These are phyloP conservation scores for Sclerotinia spermophila DNA, from an alignment of 2,329 filamentous ascomycete genomes.

Conservation along the genomic window DNA sequence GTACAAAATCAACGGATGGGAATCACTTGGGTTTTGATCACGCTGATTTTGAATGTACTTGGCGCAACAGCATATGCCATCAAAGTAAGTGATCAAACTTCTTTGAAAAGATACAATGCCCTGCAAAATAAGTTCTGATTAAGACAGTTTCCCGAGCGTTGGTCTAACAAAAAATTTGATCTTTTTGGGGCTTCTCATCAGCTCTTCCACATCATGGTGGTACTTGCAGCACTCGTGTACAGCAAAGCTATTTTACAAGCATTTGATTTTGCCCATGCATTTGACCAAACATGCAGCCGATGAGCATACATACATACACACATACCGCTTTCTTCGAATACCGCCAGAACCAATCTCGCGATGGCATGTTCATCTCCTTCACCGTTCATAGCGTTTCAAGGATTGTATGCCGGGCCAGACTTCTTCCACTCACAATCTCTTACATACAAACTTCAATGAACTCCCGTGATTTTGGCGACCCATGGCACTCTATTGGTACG, in stretches of 20 bases:
- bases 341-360: conserved; percentile 1
- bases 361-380: conserved; percentile 4
- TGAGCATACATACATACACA: conserved; percentile 1
- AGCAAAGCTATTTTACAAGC: conserved; percentile 39
- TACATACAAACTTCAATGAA: not conserved
- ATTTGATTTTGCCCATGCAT: conserved; percentile 38
- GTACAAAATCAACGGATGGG: conserved; percentile 41
- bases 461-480: not conserved
- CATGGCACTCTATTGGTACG: not conserved
- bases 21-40: conserved; percentile 41
- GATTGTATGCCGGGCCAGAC: conserved; percentile 1
- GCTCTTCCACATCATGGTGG: conserved; percentile 47
- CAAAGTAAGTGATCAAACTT: conserved; percentile 28
- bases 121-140: conserved; percentile 2
- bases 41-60: conserved; percentile 40
- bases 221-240: conserved; percentile 42
- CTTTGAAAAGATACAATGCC: not conserved
- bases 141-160: conserved; percentile 43
- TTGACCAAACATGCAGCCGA: conserved; percentile 5
- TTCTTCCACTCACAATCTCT: not conserved
- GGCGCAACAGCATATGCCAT: conserved; percentile 42
- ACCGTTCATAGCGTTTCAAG: conserved; percentile 3
- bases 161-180: conserved; percentile 44
- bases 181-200: conserved; percentile 48
- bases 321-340: conserved; percentile 9